Conservation (phyloP, 768 basidiomycete genomes). For the Leucocoprinus sp. region DNA sequence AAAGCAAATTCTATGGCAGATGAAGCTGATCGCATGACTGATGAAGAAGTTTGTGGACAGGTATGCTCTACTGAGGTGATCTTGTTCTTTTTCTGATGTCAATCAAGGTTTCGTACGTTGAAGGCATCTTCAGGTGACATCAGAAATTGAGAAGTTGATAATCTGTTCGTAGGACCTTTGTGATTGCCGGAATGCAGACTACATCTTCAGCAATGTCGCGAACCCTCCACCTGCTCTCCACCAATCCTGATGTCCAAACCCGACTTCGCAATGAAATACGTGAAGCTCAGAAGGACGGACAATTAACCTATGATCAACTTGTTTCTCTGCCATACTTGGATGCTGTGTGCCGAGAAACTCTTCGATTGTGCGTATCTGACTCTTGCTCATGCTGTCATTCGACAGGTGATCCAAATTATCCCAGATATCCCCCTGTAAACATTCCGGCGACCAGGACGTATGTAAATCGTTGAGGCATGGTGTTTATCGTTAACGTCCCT, state of each 20-base stretch:
- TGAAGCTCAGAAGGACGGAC: conserved; percentile 20
- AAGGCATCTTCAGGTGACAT: neutral
- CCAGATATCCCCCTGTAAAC: conserved; percentile 19
- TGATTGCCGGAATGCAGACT: conserved; percentile 20
- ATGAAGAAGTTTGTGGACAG: conserved; percentile 27
- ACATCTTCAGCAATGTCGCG: conserved; percentile 17
- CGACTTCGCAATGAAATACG: conserved; percentile 17
- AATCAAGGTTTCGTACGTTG: neutral
- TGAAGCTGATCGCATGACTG: conserved; percentile 24
- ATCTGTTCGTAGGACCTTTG: conserved; percentile 17
- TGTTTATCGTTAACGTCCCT: neutral
- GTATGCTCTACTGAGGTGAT: conserved; percentile 12
- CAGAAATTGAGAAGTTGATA: neutral
- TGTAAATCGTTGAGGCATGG: neutral
- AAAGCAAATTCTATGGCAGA: conserved; percentile 24
- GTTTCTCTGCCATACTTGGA: conserved; percentile 29
- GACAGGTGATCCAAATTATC: no score
- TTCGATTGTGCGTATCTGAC: conserved; percentile 22
- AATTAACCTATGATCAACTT: conserved; percentile 30
- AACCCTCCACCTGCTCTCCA: conserved; percentile 15
- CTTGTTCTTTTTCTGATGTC: neutral
- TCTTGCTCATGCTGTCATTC: neutral
- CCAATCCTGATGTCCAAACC: conserved; percentile 16
- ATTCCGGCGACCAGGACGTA: conserved; percentile 16
- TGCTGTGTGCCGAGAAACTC: conserved; percentile 29